These are phyloP conservation scores for Lactifluus piperatus DNA, from an alignment of 768 basidiomycete genomes.

Conservation along the genomic window DNA sequence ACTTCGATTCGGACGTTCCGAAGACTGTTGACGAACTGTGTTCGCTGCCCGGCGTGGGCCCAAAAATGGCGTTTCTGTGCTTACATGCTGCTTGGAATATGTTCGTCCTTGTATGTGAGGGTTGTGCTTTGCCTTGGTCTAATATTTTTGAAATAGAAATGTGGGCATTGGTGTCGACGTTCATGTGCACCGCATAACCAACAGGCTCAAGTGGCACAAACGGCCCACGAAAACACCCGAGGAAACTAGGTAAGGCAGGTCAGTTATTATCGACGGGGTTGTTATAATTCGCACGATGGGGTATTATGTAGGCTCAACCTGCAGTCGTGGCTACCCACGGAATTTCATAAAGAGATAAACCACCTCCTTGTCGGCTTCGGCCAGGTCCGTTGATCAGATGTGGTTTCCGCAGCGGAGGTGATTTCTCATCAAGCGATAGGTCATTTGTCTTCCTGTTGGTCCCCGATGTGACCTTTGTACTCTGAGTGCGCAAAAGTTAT, in stretches of 20 bases:
- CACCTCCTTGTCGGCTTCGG: conserved; percentile 79
- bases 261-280: not conserved
- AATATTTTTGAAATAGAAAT: conserved; percentile 41
- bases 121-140: not conserved
- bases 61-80: conserved; percentile 90
- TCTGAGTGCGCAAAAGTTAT: conserved; percentile 45
- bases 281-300: not conserved
- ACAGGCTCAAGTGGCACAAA: conserved; percentile 87
- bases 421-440: conserved; percentile 30
- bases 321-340: conserved; percentile 75
- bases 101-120: conserved; percentile 32
- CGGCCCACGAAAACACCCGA: conserved; percentile 80
- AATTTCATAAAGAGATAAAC: conserved; percentile 68
- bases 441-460: conserved; percentile 54
- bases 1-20: conserved; percentile 79
- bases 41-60: conserved; percentile 84
- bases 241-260: conserved; percentile 56
- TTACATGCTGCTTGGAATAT: conserved; percentile 81
- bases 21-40: conserved; percentile 84
- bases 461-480: conserved; percentile 60
- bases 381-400: conserved; percentile 40
- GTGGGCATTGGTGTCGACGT: conserved; percentile 92
- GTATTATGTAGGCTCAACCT: conserved; percentile 50
- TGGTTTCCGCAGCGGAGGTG: not conserved
- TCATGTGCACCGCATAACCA: conserved; percentile 93